Base-by-base conservation (phyloP, 2,329 filamentous ascomycete species). In the Paraphaeosphaeria minitans region DNA sequence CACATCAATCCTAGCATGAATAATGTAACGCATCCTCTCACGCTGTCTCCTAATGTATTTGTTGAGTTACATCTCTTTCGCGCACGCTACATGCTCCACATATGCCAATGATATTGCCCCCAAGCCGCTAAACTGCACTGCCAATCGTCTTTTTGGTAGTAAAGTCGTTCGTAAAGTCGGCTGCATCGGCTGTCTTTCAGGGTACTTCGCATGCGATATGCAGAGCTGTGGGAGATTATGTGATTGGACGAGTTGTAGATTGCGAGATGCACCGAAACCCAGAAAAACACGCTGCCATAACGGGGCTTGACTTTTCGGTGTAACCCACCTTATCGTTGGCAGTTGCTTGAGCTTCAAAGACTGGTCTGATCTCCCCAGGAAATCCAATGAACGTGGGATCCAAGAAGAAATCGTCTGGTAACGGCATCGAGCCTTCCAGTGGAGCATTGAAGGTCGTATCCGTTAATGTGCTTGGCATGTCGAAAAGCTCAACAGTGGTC, bases 51-150 rank as follows among this genome's bases (percentile, higher is more conserved):
- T 31, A 8, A 9, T 6, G 2, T 10, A 31, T 31, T 31, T 6
- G 37, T n/a, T 14, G 14, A 8, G 16, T 39, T n/a, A 39, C n/a
- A 39, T 50, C 46, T 31, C 24, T 21, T 66, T 68, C 8, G 68
- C 53, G 43, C 69, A 68, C 53, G 68, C 66, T 1, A 75, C 72
- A 12, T 73, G 74, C 1, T n/a, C 74, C 72, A 62, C 82, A 83
- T 24, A 73, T 66, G 42, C 55, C 3, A 79, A 70, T 2, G 80
- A 78, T 33, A 82, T 78, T 7, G 75, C 63, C 16, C 82, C 69
- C 21, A 82, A 72, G 5, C 73, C 74, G n/a, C 77, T 75, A 56
- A 80, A 83, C 66, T 83, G 81, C 0, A 75, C 66, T 27, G 24
- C 24, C 24, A 4, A 27, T 27, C 24, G 24, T 27, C 3, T 27